These are phyloP conservation scores for Colletotrichum karsti DNA, from an alignment of 2,329 filamentous ascomycete species.

Conservation along the genomic window DNA sequence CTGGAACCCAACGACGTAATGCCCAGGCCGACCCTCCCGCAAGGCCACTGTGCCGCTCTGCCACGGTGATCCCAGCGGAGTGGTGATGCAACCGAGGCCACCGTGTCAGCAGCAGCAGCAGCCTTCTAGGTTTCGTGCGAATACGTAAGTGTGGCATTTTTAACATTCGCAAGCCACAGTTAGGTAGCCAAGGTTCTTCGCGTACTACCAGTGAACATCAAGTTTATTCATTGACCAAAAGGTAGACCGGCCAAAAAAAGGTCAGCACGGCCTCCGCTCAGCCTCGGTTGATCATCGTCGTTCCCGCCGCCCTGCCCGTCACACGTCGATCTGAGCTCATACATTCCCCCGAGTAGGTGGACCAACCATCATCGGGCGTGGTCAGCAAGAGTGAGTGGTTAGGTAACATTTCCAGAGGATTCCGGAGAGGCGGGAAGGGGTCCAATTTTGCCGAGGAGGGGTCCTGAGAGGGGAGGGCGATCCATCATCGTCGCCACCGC, in stretches of 20 bases:
- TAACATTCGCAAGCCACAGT: constrained; percentile 16
- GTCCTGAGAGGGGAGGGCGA: not conserved
- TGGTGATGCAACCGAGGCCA: constrained; percentile 20
- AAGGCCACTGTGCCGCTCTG: not conserved
- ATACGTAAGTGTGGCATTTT: not conserved
- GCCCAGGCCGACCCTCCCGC: not conserved
- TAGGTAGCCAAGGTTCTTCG: not conserved
- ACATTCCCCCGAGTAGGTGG: not conserved
- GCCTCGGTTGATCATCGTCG: constrained; percentile 8
- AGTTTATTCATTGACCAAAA: no score
- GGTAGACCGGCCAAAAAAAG: no score
- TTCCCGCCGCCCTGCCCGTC: not conserved
- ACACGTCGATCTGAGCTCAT: constrained; percentile 11
- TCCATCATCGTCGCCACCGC: no score
- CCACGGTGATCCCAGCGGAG: not conserved
- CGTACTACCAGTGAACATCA: no score
- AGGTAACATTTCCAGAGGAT: constrained; percentile 4
- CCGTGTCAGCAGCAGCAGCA: constrained; percentile 16
- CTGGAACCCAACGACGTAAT: not conserved
- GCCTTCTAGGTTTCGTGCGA: not conserved
- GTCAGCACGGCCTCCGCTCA: not conserved
- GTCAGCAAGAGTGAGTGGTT: not conserved
- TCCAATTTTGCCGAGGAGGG: not conserved
- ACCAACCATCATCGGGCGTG: not conserved
- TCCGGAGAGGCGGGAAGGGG: constrained; percentile 3